A percentile compares a stretch with the other conserved stretches of the same genome.
Evolutionary conservation across 2,329 filamentous ascomycete species (phyloP).

Genomic region (Aquanectria penicillioides): DNA sequence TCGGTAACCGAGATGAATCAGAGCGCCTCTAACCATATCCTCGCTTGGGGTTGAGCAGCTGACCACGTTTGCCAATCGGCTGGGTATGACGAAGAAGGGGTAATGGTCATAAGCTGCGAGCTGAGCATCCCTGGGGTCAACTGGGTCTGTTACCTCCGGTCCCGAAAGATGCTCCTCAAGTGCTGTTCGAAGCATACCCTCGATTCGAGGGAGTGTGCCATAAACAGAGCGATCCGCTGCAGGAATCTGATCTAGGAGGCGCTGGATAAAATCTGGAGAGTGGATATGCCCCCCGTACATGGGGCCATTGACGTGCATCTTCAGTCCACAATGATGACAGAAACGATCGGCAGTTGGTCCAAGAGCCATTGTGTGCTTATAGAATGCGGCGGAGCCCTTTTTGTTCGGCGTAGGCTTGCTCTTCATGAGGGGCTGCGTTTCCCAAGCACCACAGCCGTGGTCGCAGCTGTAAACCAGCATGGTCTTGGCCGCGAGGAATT

Average conservation of each 20-base stretch:
- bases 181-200: slow-evolving; percentile 91
- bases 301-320: slow-evolving; percentile 88
- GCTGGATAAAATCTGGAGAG: slow-evolving; percentile 82
- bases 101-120: slow-evolving; percentile 75
- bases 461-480: slow-evolving; percentile 96
- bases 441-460: slow-evolving; percentile 89
- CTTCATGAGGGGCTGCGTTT: slow-evolving; percentile 79
- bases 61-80: slow-evolving; percentile 77
- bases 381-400: slow-evolving; percentile 74
- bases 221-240: slow-evolving; percentile 75
- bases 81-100: slow-evolving; percentile 89
- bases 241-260: slow-evolving; percentile 78
- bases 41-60: slow-evolving; percentile 85
- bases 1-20: slow-evolving; percentile 82
- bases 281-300: slow-evolving; percentile 96
- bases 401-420: slow-evolving; percentile 75
- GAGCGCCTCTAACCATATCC: slow-evolving; percentile 81
- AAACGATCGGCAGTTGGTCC: slow-evolving; percentile 72
- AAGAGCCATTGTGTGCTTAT: slow-evolving; percentile 80
- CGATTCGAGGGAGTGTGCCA: slow-evolving; percentile 80
- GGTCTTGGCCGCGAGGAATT: slow-evolving; percentile 88
- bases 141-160: slow-evolving; percentile 47
- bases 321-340: slow-evolving; percentile 87
- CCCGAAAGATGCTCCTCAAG: slow-evolving; percentile 73
- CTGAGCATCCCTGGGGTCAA: slow-evolving; percentile 57